Evolutionary conservation across 345 rosid genomes (phyloP).

Genomic region (Salix purpurea): DNA sequence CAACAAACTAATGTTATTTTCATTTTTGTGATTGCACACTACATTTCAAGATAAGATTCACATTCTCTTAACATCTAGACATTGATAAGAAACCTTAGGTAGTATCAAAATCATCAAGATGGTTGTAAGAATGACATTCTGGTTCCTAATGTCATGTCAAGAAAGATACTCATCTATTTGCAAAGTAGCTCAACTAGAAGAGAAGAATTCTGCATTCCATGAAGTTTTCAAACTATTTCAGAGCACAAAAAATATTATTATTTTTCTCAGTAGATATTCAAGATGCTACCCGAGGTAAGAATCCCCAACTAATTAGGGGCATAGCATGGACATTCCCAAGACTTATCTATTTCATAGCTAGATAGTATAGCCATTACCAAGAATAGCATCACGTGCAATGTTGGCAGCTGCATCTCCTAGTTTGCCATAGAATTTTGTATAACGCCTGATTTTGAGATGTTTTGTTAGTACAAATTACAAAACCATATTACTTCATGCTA

Average conservation of each 20-base stretch:
- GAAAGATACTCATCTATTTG: neutral
- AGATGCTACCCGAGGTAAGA: neutral
- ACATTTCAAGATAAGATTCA: too few relatives aligned
- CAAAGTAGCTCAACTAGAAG: neutral
- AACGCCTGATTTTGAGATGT: slow-evolving; percentile 47
- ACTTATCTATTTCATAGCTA: neutral
- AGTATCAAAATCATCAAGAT: neutral
- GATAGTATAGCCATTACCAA: slow-evolving; percentile 1
- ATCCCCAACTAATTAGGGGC: too few relatives aligned
- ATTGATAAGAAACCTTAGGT: too few relatives aligned
- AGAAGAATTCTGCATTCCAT: neutral
- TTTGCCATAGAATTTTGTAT: slow-evolving; percentile 74
- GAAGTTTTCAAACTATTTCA: neutral
- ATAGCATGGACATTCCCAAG: neutral
- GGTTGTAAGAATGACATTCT: neutral
- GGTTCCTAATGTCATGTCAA: neutral
- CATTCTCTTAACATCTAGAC: too few relatives aligned
- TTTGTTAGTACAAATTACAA: neutral
- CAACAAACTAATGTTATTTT: neutral
- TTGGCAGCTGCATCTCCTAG: slow-evolving; percentile 72
- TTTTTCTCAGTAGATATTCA: neutral
- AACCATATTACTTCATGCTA: neutral
- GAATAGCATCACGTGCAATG: slow-evolving; percentile 63
- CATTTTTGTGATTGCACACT: neutral
- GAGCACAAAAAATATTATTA: neutral